These are phyloP conservation scores for Calamus simplicifolius DNA, from an alignment of 176 grass and related monocot genomes.

Conservation along the genomic window DNA sequence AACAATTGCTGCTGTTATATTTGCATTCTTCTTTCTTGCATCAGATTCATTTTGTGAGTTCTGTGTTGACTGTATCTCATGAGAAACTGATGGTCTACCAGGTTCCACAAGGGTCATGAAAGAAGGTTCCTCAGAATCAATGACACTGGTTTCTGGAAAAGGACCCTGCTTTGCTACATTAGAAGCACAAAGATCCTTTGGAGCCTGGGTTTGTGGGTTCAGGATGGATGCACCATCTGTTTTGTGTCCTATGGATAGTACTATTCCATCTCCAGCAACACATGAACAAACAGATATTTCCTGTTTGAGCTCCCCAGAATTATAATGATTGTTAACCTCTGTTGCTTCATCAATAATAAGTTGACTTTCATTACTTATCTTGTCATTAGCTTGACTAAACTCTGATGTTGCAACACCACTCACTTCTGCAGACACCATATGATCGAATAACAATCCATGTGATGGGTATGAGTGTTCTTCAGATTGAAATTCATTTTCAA, in stretches of 20 bases:
- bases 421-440: too few species aligned
- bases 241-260: slow-evolving; percentile 13
- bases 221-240: slow-evolving; percentile 3
- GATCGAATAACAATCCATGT: too few species aligned
- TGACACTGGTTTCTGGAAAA: slow-evolving; percentile 2
- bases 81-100: not conserved
- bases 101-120: not conserved
- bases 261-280: not conserved
- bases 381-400: too few species aligned
- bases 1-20: not conserved
- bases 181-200: slow-evolving; percentile 13
- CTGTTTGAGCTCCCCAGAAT: too few species aligned
- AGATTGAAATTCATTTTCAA: not conserved
- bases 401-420: too few species aligned
- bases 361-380: too few species aligned
- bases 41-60: slow-evolving; percentile 11
- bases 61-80: slow-evolving; percentile 13
- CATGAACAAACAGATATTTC: not conserved
- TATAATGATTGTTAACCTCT: too few species aligned
- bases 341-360: too few species aligned
- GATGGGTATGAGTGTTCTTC: too few species aligned
- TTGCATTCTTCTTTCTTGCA: slow-evolving; percentile 18
- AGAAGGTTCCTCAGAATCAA: not conserved
- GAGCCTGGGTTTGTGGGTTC: slow-evolving; percentile 11
- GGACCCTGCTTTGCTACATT: slow-evolving; percentile 3